These are phyloP conservation scores for Nicotiana attenuata DNA, from an alignment of 257 asterid genomes.

Conservation along the genomic window DNA sequence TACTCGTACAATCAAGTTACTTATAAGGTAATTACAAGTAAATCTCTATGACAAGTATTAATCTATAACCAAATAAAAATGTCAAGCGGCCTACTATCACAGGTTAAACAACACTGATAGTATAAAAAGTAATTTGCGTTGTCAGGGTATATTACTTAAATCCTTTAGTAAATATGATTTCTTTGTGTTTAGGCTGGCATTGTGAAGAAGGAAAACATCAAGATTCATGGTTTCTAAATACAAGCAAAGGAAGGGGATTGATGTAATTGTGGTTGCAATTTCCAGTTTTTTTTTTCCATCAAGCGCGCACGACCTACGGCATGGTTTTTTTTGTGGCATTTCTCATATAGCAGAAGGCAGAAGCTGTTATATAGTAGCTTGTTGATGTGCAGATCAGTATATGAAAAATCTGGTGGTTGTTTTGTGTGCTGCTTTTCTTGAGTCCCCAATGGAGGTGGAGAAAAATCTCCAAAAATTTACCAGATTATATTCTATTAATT, in stretches of 20 bases:
- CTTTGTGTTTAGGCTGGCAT: conserved; percentile 13
- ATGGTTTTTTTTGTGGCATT: neutral
- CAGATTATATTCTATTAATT: neutral
- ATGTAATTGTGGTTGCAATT: neutral
- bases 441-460: conserved; percentile 6
- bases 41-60: too few species aligned
- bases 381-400: conserved; percentile 2
- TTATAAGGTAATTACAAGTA: too few species aligned
- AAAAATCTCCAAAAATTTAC: neutral
- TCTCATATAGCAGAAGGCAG: neutral
- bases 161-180: neutral
- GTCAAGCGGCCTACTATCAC: too few species aligned
- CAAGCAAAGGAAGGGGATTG: conserved; percentile 8
- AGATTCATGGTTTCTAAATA: conserved; percentile 19
- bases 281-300: neutral
- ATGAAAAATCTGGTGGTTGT: neutral
- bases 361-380: neutral
- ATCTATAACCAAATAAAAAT: too few species aligned
- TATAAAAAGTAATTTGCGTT: too few species aligned
- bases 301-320: too few species aligned
- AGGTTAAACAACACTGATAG: neutral
- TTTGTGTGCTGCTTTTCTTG: neutral
- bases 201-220: conserved; percentile 24
- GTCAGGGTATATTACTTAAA: neutral
- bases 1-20: neutral